Conservation (phyloP, 495 filamentous ascomycete genomes). For the Monascus purpureus region DNA sequence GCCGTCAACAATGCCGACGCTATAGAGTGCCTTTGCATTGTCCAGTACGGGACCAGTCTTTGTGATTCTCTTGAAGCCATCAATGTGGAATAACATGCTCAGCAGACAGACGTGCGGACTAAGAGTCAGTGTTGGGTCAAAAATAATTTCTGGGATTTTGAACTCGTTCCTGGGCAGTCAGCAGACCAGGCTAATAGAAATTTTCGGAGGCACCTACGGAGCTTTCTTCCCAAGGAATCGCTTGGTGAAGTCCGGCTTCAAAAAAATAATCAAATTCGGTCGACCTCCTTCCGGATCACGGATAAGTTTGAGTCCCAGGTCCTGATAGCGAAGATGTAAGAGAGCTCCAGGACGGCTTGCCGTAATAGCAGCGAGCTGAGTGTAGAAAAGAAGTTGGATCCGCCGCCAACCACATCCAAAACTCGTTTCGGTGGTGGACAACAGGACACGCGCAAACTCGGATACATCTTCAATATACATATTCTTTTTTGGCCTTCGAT, state of each 20-base stretch:
- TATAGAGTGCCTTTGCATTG: constrained; percentile 16
- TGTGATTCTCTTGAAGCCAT: constrained; percentile 14
- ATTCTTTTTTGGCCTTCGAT: constrained; percentile 4
- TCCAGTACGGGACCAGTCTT: constrained; percentile 9
- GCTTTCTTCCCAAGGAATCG: constrained; percentile 19
- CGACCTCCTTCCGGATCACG: constrained; percentile 15
- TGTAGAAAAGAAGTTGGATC: constrained; percentile 22
- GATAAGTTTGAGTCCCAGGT: constrained; percentile 16
- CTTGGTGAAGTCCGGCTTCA: constrained; percentile 21
- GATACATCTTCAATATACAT: constrained; percentile 25
- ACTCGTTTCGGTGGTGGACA: constrained; percentile 20
- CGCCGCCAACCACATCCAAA: constrained; percentile 17
- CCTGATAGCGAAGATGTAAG: constrained; percentile 16
- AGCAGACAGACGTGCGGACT: constrained; percentile 10
- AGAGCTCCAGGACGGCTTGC: constrained; percentile 17
- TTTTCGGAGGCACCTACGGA: constrained; percentile 9
- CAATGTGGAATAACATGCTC: constrained; percentile 17
- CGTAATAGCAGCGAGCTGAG: constrained; percentile 21
- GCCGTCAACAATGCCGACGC: constrained; percentile 13
- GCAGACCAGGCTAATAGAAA: constrained; percentile 2
- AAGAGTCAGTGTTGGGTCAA: constrained; percentile 14
- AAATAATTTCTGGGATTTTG: constrained; percentile 17
- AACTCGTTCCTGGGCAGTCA: constrained; percentile 16
- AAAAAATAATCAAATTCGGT: constrained; percentile 16
- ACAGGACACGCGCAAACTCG: constrained; percentile 13